phyloP scores from a whole-genome alignment of 495 filamentous ascomycete species.

The Jackrogersella minutella region DNA sequence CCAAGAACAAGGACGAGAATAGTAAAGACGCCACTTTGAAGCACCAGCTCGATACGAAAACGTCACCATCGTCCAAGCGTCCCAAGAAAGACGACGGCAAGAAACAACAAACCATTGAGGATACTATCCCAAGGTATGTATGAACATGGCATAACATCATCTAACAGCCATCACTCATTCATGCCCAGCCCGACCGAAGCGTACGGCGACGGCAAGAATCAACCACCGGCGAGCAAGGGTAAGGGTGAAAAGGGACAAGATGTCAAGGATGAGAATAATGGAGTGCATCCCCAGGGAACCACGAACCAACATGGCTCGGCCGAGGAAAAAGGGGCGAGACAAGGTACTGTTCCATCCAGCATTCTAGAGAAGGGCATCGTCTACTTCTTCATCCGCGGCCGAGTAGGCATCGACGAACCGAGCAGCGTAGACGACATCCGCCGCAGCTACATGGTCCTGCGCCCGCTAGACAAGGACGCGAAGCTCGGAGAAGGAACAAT shows the following conservation, averaged over 20 bases:
- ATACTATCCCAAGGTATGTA: constrained; percentile 41
- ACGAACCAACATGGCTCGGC: constrained; percentile 24
- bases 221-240: background rate
- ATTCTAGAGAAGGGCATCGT: constrained; percentile 92
- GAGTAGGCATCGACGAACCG: constrained; percentile 77
- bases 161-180: constrained; percentile 1
- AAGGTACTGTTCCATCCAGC: constrained; percentile 67
- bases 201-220: constrained; percentile 27
- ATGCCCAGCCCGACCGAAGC: constrained; percentile 36
- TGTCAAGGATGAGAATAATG: background rate
- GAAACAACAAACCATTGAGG: constrained; percentile 42
- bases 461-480: constrained; percentile 74
- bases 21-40: constrained; percentile 31
- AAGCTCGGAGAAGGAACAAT: constrained; percentile 71
- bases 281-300: constrained; percentile 3
- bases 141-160: background rate
- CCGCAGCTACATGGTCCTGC: constrained; percentile 82
- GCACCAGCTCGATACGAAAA: constrained; percentile 33
- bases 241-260: constrained; percentile 6
- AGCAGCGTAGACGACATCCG: constrained; percentile 74
- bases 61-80: constrained; percentile 33
- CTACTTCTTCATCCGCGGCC: constrained; percentile 89
- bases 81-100: constrained; percentile 34
- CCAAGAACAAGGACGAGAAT: constrained; percentile 19
- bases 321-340: constrained; percentile 53